Percentiles rank a stretch among this genome's conserved stretches.
Evolutionary conservation across 441 rosid genomes (phyloP).

Genomic region (Mallotus repandus): DNA sequence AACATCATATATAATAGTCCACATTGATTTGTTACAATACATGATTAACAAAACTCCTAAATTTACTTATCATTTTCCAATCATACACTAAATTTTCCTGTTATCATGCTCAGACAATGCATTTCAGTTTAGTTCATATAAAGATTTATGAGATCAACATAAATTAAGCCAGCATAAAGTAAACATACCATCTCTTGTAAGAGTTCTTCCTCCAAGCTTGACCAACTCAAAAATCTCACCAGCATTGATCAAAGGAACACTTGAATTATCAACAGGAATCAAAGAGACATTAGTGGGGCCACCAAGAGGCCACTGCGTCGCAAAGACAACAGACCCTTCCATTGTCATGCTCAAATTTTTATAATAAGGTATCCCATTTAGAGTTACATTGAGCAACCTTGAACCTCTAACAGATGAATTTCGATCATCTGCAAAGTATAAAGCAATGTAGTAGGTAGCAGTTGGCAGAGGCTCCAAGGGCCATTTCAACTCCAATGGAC

Average conservation of each 20-base stretch:
- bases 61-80: too few relatives aligned
- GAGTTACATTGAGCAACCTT: slow-evolving; percentile 48
- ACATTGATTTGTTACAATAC: too few relatives aligned
- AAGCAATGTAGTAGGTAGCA: slow-evolving; percentile 55
- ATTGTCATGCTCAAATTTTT: slow-evolving; percentile 55
- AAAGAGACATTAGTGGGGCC: slow-evolving; percentile 56
- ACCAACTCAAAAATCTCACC: slow-evolving; percentile 69
- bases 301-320: slow-evolving; percentile 66
- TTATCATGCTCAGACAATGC: too few relatives aligned
- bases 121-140: too few relatives aligned
- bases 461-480: slow-evolving; percentile 48
- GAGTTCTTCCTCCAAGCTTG: slow-evolving; percentile 62
- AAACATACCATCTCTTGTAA: slow-evolving; percentile 70
- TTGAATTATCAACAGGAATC: slow-evolving; percentile 55
- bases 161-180: too few relatives aligned
- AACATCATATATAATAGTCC: too few relatives aligned
- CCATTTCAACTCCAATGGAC: slow-evolving; percentile 64
- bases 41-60: too few relatives aligned
- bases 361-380: slow-evolving; percentile 60
- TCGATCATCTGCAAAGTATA: slow-evolving; percentile 75
- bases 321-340: slow-evolving; percentile 55
- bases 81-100: too few relatives aligned
- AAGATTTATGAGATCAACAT: too few relatives aligned
- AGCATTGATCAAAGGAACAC: slow-evolving; percentile 53
- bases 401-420: slow-evolving; percentile 37